A percentile compares a stretch with the other conserved stretches of the same genome.
Conservation (phyloP, 805 yeast genomes). For the Wickerhamiella slavikovae region DNA sequence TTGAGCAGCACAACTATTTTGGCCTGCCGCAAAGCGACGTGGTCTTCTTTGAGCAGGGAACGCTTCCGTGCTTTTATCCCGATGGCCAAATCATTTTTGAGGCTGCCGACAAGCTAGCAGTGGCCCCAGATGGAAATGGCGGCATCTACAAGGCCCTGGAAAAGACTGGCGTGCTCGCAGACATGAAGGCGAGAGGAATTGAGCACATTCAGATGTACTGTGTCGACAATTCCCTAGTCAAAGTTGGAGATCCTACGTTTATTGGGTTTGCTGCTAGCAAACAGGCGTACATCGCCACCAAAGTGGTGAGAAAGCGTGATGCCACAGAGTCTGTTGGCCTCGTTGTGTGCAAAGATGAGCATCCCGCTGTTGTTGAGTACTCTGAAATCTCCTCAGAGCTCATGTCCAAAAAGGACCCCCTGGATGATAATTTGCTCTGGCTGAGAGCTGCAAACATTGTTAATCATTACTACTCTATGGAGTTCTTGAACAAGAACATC, state of each 20-base stretch:
- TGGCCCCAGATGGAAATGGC: conserved; percentile 97
- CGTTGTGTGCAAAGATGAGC: conserved; percentile 37
- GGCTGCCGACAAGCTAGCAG: conserved; percentile 33
- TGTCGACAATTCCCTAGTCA: conserved; percentile 83
- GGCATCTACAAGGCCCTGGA: conserved; percentile 76
- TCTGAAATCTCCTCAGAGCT: conserved; percentile 67
- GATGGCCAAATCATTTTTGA: conserved; percentile 59
- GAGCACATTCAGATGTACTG: conserved; percentile 92
- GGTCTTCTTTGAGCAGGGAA: conserved; percentile 81
- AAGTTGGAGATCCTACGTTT: conserved; percentile 80
- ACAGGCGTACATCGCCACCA: conserved; percentile 61
- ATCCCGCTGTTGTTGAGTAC: conserved; percentile 87
- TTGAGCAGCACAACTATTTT: conserved; percentile 39
- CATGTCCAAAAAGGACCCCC: conserved; percentile 40
- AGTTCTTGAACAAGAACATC: conserved; percentile 40
- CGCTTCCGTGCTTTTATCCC: conserved; percentile 66
- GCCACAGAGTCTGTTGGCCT: conserved; percentile 82
- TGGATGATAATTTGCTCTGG: conserved; percentile 31
- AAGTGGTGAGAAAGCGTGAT: conserved; percentile 82
- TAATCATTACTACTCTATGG: conserved; percentile 81
- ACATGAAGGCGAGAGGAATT: conserved; percentile 45
- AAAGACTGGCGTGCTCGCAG: conserved; percentile 42
- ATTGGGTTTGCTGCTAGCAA: conserved; percentile 65
- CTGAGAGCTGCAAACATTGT: conserved; percentile 94
- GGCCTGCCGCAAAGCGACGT: conserved; percentile 46